A percentile compares a stretch with the other conserved stretches of the same genome.
Evolutionary conservation across 169 alveolate genomes (phyloP).

Genomic region (Cryptosporidium bovis): DNA sequence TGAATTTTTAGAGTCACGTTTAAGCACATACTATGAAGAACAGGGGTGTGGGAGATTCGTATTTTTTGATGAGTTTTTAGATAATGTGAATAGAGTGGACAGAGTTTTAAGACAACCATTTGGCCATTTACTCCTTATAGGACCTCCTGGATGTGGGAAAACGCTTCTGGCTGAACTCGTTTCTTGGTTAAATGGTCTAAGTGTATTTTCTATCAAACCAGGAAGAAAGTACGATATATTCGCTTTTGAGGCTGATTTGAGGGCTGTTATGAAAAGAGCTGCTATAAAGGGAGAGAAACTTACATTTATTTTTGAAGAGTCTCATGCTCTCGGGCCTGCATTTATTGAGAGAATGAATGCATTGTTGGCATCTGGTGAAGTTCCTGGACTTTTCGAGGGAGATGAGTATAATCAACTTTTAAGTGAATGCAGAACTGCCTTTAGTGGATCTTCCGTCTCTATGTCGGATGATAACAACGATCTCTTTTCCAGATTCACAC

Average conservation of each 20-base stretch:
- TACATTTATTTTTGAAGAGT: slow-evolving; percentile 97
- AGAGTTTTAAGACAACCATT: slow-evolving; percentile 97
- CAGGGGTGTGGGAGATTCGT: slow-evolving; percentile 94
- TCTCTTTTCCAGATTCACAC: slow-evolving; percentile 93
- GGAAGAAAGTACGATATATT: slow-evolving; percentile 94
- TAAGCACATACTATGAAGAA: slow-evolving; percentile 94
- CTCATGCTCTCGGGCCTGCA: slow-evolving; percentile 97
- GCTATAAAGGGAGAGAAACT: slow-evolving; percentile 97
- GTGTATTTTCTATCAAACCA: slow-evolving; percentile 95
- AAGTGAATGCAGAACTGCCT: slow-evolving; percentile 90
- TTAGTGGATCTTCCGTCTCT: slow-evolving; percentile 79
- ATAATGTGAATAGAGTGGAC: slow-evolving; percentile 96
- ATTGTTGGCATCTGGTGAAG: slow-evolving; percentile 98
- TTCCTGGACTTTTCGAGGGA: slow-evolving; percentile 98
- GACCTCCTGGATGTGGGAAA: slow-evolving; percentile 98
- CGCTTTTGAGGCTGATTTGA: slow-evolving; percentile 96
- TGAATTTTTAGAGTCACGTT: slow-evolving; percentile 79
- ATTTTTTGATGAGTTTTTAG: slow-evolving; percentile 94
- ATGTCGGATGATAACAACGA: slow-evolving; percentile 94
- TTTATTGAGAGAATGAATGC: slow-evolving; percentile 99
- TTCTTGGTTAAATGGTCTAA: slow-evolving; percentile 95
- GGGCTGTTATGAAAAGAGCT: slow-evolving; percentile 96
- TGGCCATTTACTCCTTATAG: slow-evolving; percentile 95
- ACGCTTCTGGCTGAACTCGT: slow-evolving; percentile 95
- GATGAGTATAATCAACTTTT: slow-evolving; percentile 95